Conservation (phyloP, 2,329 filamentous ascomycete species). For the Dactylellina haptotyla region DNA sequence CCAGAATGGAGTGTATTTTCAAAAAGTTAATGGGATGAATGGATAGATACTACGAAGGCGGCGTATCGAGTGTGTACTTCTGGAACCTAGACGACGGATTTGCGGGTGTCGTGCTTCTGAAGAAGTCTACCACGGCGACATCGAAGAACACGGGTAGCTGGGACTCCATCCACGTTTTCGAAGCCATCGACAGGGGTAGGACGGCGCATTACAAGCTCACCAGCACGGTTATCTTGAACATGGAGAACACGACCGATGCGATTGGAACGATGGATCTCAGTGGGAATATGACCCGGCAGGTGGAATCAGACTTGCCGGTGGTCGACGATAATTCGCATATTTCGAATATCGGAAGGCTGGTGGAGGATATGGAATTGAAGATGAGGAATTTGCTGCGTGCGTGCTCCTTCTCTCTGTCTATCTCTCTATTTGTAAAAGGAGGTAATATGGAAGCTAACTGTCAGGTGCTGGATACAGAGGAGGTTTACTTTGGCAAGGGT, state of each 20-base stretch:
- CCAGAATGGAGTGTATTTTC: background rate
- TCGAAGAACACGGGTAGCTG: constrained; percentile 80
- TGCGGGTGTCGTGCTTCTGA: constrained; percentile 91
- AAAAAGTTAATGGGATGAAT: background rate
- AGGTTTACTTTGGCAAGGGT: constrained; percentile 95
- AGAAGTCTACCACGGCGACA: constrained; percentile 80
- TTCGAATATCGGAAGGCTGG: constrained; percentile 86
- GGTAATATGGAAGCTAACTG: constrained; percentile 33
- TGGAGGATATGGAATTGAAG: constrained; percentile 99
- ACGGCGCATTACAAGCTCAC: constrained; percentile 97
- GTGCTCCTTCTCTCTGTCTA: constrained; percentile 57
- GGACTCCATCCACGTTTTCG: constrained; percentile 99
- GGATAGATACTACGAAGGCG: constrained; percentile 85
- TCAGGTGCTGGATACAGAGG: constrained; percentile 67
- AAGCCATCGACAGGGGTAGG: constrained; percentile 90
- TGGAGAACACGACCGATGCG: constrained; percentile 74
- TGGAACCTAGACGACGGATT: constrained; percentile 99
- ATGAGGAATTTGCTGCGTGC: constrained; percentile 91
- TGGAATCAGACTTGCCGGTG: constrained; percentile 89
- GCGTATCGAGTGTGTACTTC: constrained; percentile 94
- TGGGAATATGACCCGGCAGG: constrained; percentile 97
- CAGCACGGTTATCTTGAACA: constrained; percentile 90
- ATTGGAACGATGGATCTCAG: constrained; percentile 90
- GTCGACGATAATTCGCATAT: constrained; percentile 93
- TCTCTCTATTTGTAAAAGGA: constrained; percentile 53